Base-by-base conservation (phyloP, 73 alveolate genomes). In the Blepharisma stoltei region DNA sequence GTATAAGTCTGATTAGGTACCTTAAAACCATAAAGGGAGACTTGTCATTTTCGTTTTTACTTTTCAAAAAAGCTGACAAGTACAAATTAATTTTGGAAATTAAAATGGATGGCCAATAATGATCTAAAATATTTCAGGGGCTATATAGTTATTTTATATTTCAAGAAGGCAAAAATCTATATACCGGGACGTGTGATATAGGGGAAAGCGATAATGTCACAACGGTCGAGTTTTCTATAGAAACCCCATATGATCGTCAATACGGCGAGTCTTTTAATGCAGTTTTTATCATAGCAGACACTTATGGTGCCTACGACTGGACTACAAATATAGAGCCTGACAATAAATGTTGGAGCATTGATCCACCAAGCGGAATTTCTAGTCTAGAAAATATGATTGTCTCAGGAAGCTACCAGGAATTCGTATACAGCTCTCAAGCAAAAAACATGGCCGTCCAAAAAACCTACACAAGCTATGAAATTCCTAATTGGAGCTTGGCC, bases 291-390 rank as follows among this genome's bases (percentile, higher is more conserved):
- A 25, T 60, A 60, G 45, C 14, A 11, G 45, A 60, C 49, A 25
- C 73, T 25, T 25, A 20, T 9, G 18, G 18, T 9, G 45, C 23
- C 18, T 9, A 14, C 5, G 73, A 60, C 6, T 9, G 14, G 37
- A 25, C 73, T 1, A 38, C 14, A 11, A n/a, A 14, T 20, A 14
- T 60, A 20, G 73, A 18, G 46, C 73, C 37, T 2, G 73, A 60
- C 11, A 38, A n/a, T 14, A 25, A 60, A n/a, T 60, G 73, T 4
- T n/a, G 49, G 23, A 9, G 18, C 2, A 14, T 60, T 9, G 45
- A 8, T 2, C 73, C 73, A 2, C 73, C 73, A 8, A n/a, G 73
- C 2, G 73, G 73, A 20, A 25, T 60, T 14, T 60, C 73, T 18
- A 1, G 47, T 0, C 4, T 60, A 14, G 45, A n/a, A n/a, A 38